phyloP scores from a whole-genome alignment of 306 rosid species.

The Fagus sylvatica region DNA sequence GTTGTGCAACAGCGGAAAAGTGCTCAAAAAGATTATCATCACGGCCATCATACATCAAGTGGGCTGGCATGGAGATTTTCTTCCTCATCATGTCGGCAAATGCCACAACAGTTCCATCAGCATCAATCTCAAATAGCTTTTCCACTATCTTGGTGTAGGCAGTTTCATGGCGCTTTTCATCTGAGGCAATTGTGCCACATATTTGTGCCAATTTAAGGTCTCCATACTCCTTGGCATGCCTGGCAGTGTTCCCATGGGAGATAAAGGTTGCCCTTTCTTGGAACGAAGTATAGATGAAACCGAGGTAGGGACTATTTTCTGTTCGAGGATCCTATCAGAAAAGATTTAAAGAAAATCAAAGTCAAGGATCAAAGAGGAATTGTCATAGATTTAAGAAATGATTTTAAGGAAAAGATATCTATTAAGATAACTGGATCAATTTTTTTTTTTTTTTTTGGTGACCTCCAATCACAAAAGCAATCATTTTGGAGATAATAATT shows the following conservation, averaged over 20 bases:
- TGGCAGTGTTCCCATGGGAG: slow-evolving; percentile 96
- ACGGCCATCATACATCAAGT: slow-evolving; percentile 82
- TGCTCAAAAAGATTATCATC: slow-evolving; percentile 74
- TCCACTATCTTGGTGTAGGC: slow-evolving; percentile 89
- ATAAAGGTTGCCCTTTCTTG: slow-evolving; percentile 93
- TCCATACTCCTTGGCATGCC: slow-evolving; percentile 80
- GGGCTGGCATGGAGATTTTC: slow-evolving; percentile 91
- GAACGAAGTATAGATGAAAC: slow-evolving; percentile 87
- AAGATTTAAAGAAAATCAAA: background rate
- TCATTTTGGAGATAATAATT: background rate
- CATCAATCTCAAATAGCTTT: slow-evolving; percentile 85
- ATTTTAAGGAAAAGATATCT: background rate
- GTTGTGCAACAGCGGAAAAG: slow-evolving; percentile 81
- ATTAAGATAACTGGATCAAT: background rate
- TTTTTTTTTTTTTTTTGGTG: background rate
- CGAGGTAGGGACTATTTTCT: slow-evolving; percentile 88
- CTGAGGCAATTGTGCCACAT: slow-evolving; percentile 85
- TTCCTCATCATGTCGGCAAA: slow-evolving; percentile 98
- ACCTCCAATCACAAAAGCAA: background rate
- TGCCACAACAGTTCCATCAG: slow-evolving; percentile 67
- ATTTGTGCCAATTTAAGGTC: slow-evolving; percentile 85
- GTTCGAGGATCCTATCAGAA: slow-evolving; percentile 72
- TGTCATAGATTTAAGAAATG: background rate
- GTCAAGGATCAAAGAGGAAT: slow-evolving; percentile 3
- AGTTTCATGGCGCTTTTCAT: slow-evolving; percentile 91